Evolutionary conservation across 1,139 yeast species (phyloP), one percentile per base, ranked within the genome.

Genomic region (Martiniozyma asiatica): DNA sequence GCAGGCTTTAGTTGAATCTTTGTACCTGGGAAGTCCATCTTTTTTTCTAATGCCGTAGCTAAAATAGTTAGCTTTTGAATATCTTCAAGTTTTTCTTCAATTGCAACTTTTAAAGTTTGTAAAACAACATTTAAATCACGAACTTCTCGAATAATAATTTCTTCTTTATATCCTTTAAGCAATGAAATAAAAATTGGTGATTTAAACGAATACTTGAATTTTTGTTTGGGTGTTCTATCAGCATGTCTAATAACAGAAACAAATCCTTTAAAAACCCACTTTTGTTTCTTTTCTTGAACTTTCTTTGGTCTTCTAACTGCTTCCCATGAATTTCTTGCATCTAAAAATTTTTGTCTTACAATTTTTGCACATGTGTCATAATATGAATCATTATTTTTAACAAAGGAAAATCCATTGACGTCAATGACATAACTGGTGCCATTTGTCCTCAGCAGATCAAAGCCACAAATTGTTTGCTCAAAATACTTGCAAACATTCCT

Each of bases 141-240:
- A 26, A 80, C 85, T 33, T 87, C 93, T 41, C 99, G 66, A 32
- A 92, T 85, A 33, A 92, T 89, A 19, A 92, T 96, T 51, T 92
- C 98, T 51, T 85, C 96, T 41, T 78, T 82, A 48, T 89, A 94
- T 1, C 97, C 98, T 53, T 89, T 89, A 41, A 92, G 61, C 32
- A 92, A 58, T 0, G 93, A 82, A 30, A 85, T 76, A 47, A 92
- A 92, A 9, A 84, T 65, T 9, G 85, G 87, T 2, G 93, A 76
- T 44, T 79, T 76, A 61, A 92, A 92, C 0, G 96, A 85, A 55
- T 84, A 92, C 51, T 92, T 92, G 62, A 92, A 84, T 52, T 92
- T 92, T 56, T 92, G 98, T 51, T 92, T 92, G n/a, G 98, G 98
- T 0, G 98, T 92, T 52, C 99, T 73, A 53, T 92, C 99, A 4